phyloP scores from a whole-genome alignment of 495 filamentous ascomycete genomes.

The Tuber calosporum region DNA sequence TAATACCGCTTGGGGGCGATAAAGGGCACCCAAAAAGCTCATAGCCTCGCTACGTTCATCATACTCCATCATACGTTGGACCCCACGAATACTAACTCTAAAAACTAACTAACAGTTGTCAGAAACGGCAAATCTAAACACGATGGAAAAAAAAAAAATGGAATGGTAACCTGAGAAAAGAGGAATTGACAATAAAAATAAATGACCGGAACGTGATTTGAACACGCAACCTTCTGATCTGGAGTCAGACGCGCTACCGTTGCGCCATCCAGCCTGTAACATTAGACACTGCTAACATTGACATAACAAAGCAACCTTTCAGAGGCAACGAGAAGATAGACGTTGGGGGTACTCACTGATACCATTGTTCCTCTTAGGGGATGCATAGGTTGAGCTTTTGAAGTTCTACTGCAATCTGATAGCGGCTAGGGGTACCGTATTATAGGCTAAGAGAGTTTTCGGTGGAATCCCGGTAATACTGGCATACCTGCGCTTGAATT shows the following conservation, averaged over 20 bases:
- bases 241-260: constrained; percentile 37
- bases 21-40: neutral
- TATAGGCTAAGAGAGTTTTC: neutral
- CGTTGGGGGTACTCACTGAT: neutral
- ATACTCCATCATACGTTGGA: neutral
- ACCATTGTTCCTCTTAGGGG: neutral
- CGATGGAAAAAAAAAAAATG: neutral
- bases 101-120: neutral
- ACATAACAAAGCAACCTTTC: neutral
- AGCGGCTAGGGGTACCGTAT: neutral
- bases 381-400: neutral
- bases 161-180: neutral
- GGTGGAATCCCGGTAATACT: neutral
- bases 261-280: constrained; percentile 26
- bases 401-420: neutral
- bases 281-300: neutral
- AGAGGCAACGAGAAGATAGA: neutral
- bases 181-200: constrained; percentile 6
- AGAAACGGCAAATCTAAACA: neutral
- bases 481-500: neutral
- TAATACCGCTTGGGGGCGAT: neutral
- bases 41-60: neutral
- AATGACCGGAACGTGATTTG: constrained; percentile 35
- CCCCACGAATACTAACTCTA: neutral
- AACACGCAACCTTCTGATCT: constrained; percentile 38